These are phyloP conservation scores for Physocladia obscura DNA, from an alignment of 192 early-diverging fungal species.

Conservation along the genomic window DNA sequence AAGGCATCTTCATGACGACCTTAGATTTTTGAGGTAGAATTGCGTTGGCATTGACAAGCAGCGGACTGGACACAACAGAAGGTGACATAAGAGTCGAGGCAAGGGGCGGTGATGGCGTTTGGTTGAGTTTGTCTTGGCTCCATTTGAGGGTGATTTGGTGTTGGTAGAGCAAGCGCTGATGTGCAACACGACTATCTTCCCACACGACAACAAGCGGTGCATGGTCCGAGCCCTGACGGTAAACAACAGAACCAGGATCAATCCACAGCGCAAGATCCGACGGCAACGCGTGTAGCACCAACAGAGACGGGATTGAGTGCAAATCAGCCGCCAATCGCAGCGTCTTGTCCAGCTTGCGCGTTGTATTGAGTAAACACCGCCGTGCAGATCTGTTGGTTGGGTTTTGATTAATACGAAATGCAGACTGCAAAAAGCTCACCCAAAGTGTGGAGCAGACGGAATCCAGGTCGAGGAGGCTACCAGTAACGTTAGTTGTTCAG, in stretches of 20 bases:
- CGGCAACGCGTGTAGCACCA: not conserved
- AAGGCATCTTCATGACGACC: constrained; percentile 27
- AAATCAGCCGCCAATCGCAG: not conserved
- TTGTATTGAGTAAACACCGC: constrained; percentile 1
- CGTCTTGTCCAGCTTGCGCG: constrained; percentile 17
- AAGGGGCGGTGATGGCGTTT: not conserved
- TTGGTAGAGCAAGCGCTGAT: constrained; percentile 10
- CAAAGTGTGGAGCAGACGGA: constrained; percentile 4
- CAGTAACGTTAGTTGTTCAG: not conserved
- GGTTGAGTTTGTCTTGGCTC: not conserved
- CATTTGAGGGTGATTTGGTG: constrained; percentile 10
- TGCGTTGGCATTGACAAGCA: not conserved
- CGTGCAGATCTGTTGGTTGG: not conserved
- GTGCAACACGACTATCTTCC: constrained; percentile 10
- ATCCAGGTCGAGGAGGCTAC: constrained; percentile 7
- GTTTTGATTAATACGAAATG: too few species aligned
- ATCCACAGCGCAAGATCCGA: constrained; percentile 14
- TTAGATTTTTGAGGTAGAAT: not conserved
- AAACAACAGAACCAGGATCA: constrained; percentile 16
- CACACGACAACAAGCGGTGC: constrained; percentile 16
- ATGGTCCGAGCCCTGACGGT: constrained; percentile 18
- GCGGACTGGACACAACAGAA: not conserved
- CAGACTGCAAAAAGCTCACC: too few species aligned
- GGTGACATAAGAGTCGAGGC: not conserved
- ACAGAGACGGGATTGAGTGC: constrained; percentile 1